Percentiles rank a stretch among this genome's conserved stretches.
phyloP scores from a whole-genome alignment of 176 grass and related monocot genomes.

The Aegilops bicornis region DNA sequence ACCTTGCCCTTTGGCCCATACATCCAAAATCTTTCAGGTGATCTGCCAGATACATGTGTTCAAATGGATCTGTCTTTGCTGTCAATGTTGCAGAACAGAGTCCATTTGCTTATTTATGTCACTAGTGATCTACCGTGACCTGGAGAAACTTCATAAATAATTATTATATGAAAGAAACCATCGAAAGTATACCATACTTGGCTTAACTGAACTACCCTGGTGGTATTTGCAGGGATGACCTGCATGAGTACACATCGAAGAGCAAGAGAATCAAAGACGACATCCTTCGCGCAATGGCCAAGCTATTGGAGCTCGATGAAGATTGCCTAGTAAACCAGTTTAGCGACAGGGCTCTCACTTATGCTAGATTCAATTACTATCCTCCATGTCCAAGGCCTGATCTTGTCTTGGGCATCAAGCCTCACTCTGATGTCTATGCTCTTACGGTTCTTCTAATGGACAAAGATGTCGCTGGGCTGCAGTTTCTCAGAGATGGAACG shows the following conservation, averaged over 20 bases:
- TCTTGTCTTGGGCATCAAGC: conserved; percentile 50
- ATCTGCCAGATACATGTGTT: neutral
- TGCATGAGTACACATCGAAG: conserved; percentile 46
- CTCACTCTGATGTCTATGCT: conserved; percentile 44
- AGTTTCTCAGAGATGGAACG: conserved; percentile 36
- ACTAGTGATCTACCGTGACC: neutral
- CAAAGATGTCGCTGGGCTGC: conserved; percentile 50
- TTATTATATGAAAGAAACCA: neutral
- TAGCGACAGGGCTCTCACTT: conserved; percentile 13
- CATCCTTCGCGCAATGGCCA: conserved; percentile 31
- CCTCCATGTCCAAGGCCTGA: conserved; percentile 49
- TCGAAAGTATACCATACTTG: neutral
- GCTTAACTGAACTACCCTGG: neutral
- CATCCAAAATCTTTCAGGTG: conserved; percentile 57
- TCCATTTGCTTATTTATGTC: neutral
- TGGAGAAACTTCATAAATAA: neutral
- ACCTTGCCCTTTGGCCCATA: conserved; percentile 43
- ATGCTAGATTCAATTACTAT: conserved; percentile 52
- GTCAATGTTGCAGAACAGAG: neutral
- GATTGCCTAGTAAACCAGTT: conserved; percentile 26
- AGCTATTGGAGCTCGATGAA: conserved; percentile 29
- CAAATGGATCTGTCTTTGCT: neutral
- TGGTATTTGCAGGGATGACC: conserved; percentile 24
- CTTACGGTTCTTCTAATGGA: conserved; percentile 56
- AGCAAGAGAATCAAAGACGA: conserved; percentile 32